A percentile compares a stretch with the other conserved stretches of the same genome.
Conservation (phyloP, 306 rosid genomes). For the Medicago ruthenica region DNA sequence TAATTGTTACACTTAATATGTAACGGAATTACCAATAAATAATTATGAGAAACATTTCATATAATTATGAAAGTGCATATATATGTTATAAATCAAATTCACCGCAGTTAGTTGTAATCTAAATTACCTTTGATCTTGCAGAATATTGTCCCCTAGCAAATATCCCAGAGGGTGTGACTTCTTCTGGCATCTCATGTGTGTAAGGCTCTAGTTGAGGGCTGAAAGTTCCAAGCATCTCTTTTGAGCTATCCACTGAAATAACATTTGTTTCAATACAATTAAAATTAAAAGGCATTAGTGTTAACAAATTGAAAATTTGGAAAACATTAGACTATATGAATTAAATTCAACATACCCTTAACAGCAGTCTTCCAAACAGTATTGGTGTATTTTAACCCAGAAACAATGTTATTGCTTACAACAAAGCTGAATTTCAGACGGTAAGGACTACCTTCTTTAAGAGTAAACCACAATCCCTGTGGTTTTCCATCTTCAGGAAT, state of each 20-base stretch:
- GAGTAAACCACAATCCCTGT: conserved; percentile 89
- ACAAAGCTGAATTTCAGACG: conserved; percentile 69
- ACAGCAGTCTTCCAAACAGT: conserved; percentile 90
- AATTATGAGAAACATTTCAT: background rate
- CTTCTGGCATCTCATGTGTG: conserved; percentile 84
- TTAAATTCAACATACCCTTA: conserved; percentile 43
- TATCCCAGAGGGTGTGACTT: conserved; percentile 84
- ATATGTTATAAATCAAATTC: background rate
- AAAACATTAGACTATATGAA: background rate
- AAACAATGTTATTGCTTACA: conserved; percentile 86
- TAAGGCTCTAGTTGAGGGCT: conserved; percentile 86
- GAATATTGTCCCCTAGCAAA: conserved; percentile 91
- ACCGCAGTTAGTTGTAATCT: background rate
- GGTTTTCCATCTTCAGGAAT: conserved; percentile 81
- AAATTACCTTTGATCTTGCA: conserved; percentile 76
- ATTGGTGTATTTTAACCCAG: conserved; percentile 88
- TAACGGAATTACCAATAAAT: too few species aligned
- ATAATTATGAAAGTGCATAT: background rate
- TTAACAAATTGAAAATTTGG: background rate
- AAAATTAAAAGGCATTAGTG: background rate
- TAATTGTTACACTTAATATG: too few species aligned
- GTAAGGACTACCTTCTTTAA: conserved; percentile 91
- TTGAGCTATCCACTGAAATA: conserved; percentile 79
- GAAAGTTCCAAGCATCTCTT: conserved; percentile 94
- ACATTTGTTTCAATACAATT: background rate